phyloP scores from a whole-genome alignment of 768 basidiomycete species.

The Amanita exitialis region DNA sequence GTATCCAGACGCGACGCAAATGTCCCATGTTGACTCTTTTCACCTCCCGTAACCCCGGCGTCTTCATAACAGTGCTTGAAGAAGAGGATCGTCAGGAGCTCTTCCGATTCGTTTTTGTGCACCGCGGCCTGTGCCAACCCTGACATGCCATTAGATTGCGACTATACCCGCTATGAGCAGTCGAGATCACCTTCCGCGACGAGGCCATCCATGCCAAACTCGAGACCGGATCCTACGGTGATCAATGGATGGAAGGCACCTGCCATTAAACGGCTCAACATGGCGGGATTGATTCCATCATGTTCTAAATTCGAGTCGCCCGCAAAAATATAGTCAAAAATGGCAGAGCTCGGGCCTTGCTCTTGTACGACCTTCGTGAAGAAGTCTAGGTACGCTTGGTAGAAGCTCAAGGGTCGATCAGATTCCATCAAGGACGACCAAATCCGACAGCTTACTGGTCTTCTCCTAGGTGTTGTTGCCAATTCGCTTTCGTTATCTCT shows the following conservation, averaged over 20 bases:
- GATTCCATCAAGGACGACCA: neutral
- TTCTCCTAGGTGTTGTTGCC: slow-evolving; percentile 48
- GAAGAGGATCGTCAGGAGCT: neutral
- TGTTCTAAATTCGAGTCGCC: slow-evolving; percentile 29
- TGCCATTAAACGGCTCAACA: slow-evolving; percentile 28
- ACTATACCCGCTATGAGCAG: neutral
- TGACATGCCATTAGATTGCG: neutral
- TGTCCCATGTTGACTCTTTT: neutral
- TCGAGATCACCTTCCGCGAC: slow-evolving; percentile 7
- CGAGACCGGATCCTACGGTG: slow-evolving; percentile 39
- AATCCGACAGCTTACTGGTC: slow-evolving; percentile 26
- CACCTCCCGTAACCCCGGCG: neutral
- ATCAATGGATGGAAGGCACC: slow-evolving; percentile 44
- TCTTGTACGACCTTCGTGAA: slow-evolving; percentile 29
- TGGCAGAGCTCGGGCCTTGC: slow-evolving; percentile 26
- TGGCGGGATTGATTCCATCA: slow-evolving; percentile 23
- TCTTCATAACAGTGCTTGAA: neutral
- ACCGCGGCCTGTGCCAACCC: slow-evolving; percentile 8
- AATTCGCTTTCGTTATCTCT: slow-evolving; percentile 33
- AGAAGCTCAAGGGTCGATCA: slow-evolving; percentile 30
- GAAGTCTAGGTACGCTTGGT: slow-evolving; percentile 40
- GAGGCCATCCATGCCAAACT: slow-evolving; percentile 39
- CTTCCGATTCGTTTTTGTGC: neutral
- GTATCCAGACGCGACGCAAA: neutral
- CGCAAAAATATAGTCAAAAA: slow-evolving; percentile 53